A percentile compares a stretch with the other conserved stretches of the same genome.
These are phyloP conservation scores for Pinguiococcus pyrenoidosus DNA, from an alignment of 108 stramenopile species.

Conservation along the genomic window DNA sequence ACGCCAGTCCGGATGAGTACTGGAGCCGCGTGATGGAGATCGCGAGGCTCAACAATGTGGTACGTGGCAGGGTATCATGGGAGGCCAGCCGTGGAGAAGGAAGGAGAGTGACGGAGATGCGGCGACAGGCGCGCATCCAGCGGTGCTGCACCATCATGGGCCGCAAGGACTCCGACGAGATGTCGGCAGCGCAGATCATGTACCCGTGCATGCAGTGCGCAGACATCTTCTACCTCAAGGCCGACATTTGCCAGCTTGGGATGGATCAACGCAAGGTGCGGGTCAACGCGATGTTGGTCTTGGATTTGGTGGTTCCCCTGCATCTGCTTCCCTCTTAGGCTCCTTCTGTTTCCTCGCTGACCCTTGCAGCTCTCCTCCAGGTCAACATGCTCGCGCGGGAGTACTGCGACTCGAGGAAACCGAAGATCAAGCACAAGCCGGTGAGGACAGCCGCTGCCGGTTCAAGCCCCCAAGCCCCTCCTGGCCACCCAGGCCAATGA, in stretches of 20 bases:
- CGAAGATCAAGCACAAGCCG: constrained; percentile 74
- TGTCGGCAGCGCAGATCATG: constrained; percentile 70
- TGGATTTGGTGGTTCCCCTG: too few species aligned
- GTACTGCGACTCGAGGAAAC: constrained; percentile 80
- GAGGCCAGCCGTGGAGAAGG: too few species aligned
- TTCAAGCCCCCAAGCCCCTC: too few species aligned
- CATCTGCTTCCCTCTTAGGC: too few species aligned
- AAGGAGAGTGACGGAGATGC: too few species aligned
- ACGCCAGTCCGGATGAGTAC: constrained; percentile 60
- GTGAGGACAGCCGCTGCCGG: too few species aligned
- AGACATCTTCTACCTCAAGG: constrained; percentile 97
- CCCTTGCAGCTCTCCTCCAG: neutral
- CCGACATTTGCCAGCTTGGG: constrained; percentile 97
- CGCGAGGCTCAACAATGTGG: constrained; percentile 51
- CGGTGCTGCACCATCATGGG: constrained; percentile 98
- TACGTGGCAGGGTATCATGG: too few species aligned
- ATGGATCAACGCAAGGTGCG: constrained; percentile 85
- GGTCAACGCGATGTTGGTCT: too few species aligned
- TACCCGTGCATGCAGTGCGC: constrained; percentile 79
- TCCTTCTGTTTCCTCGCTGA: neutral
- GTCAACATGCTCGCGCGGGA: constrained; percentile 99
- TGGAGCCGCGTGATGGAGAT: constrained; percentile 87
- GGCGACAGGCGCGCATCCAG: too few species aligned
- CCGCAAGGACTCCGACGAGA: constrained; percentile 67
- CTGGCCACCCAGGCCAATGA: too few species aligned